Evolutionary conservation across 1,284 basidiomycete genomes (phyloP), one percentile per base, ranked within the genome.

Genomic region (Sparassis latifolia): DNA sequence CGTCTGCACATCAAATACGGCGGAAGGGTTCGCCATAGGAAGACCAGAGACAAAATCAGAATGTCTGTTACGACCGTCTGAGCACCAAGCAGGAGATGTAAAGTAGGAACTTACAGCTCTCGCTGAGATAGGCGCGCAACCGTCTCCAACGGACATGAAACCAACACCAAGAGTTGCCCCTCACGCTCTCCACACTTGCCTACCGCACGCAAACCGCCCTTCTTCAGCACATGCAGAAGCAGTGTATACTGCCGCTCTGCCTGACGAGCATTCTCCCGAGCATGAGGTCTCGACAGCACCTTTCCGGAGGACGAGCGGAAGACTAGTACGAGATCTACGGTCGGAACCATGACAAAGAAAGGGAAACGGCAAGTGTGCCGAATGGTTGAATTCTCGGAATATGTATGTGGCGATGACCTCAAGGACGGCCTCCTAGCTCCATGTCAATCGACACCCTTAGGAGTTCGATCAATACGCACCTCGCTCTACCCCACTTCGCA

Each of bases 121-220:
- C 81, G 73, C 55, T 82, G 80, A 0, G 87, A 79, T 10, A 96
- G 75, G 48, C 78, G 77, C 35, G 76, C 65, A 7, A 96, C 69
- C 50, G 84, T 77, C 39, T 71, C 70, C 41, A 78, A 72, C 0
- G 84, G 81, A 52, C 87, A 90, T n/a, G 76, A 75, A 10, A 97
- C 79, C 54, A 97, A 83, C 3, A 97, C 72, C 46, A 95, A 76
- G 3, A 96, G 65, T 59, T 95, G 86, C 4, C 88, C 86, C 48
- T 86, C 75, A 9, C 78, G 75, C 59, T 86, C 84, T 10, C 89
- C 89, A 27, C 84, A 73, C 55, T 87, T 77, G 6, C 87, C 87
- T 0, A 84, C 83, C 0, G 83, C 86, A 44, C 76, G 76, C 45
- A 92, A 66, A 1, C 85, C 86, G 0, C 79, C 80, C 28, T 72